Base-by-base conservation (phyloP, 805 yeast species). In the Metschnikowia cerradonensis region DNA sequence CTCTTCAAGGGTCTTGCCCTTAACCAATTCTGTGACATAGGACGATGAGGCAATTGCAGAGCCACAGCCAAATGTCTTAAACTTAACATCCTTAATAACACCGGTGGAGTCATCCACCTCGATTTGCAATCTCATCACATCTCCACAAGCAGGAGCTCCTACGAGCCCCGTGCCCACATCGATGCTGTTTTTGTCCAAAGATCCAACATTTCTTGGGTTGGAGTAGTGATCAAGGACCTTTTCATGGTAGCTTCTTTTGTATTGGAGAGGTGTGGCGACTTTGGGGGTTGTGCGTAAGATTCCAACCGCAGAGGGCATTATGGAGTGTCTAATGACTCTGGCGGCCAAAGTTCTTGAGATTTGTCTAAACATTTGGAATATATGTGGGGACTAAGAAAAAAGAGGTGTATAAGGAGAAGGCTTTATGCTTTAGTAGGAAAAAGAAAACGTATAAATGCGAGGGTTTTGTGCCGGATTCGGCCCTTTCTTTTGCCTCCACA, bases 141-240 rank as follows among this genome's bases (percentile, higher is more conserved):
- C 99, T 50, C 99, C 99, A 74, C 99, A 94, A 0, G 99, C 99
- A 49, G 99, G 98, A 0, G 99, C 98, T 51, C 99, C 99, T 14
- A 94, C 99, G 41, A 94, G 78, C 0, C 99, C 99, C 1, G 98
- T 94, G 41, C 99, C 99, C 11, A 94, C 97, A 59, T 83, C 81
- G 15, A 72, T 63, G 52, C 81, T 79, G 49, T 76, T 78, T 71
- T 91, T 90, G 71, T 91, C 90, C 69, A 94, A 73, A 5, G 96
- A 81, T 15, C 99, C 99, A 26, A 94, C 98, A 66, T 94, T 94
- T 70, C 99, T 82, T 54, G 99, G 99, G 73, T 92, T 91, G 63
- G 88, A 84, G 71, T 94, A 94, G 67, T 94, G 99, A 67, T 94
- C 98, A 60, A 92, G 85, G 48, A 92, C 97, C 67, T 90, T 90